Conservation (phyloP, 352 stramenopile species). For the Phytophthora kernoviae region DNA sequence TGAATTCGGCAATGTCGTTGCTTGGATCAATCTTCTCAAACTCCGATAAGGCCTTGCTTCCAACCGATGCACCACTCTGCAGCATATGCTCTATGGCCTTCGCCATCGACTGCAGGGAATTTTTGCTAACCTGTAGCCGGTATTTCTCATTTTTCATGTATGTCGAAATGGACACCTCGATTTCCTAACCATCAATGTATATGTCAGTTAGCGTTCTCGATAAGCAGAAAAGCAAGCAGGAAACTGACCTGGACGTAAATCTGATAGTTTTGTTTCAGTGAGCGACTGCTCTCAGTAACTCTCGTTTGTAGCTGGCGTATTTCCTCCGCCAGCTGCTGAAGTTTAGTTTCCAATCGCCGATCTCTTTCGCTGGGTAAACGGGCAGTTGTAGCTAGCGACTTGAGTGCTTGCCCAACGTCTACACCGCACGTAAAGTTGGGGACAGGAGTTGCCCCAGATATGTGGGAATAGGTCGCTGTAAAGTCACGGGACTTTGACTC, state of each 20-base stretch:
- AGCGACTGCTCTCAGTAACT: constrained; percentile 38
- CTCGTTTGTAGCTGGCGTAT: constrained; percentile 42
- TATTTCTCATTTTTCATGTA: constrained; percentile 91
- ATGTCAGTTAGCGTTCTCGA: background rate
- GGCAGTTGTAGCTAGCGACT: constrained; percentile 32
- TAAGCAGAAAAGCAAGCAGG: constrained; percentile 1
- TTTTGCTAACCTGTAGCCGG: constrained; percentile 81
- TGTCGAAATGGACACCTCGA: constrained; percentile 73
- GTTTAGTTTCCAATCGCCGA: constrained; percentile 43
- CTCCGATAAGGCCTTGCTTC: constrained; percentile 39
- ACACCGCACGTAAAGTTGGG: constrained; percentile 25
- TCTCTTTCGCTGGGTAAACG: constrained; percentile 43
- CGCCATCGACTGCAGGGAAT: constrained; percentile 66
- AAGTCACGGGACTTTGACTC: constrained; percentile 58
- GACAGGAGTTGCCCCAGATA: constrained; percentile 29
- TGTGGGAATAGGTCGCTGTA: constrained; percentile 26
- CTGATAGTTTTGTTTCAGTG: constrained; percentile 50
- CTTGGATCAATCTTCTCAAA: constrained; percentile 64
- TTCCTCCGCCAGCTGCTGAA: constrained; percentile 54
- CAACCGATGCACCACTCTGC: constrained; percentile 35
- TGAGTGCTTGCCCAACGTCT: constrained; percentile 33
- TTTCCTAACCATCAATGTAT: constrained; percentile 44
- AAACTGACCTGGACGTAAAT: constrained; percentile 64
- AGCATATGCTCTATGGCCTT: constrained; percentile 78
- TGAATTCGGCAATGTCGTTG: constrained; percentile 70